Evolutionary conservation across 2,329 filamentous ascomycete genomes (phyloP), one percentile per base, ranked within the genome.

Genomic region (Aspergillus pseudoterreus): DNA sequence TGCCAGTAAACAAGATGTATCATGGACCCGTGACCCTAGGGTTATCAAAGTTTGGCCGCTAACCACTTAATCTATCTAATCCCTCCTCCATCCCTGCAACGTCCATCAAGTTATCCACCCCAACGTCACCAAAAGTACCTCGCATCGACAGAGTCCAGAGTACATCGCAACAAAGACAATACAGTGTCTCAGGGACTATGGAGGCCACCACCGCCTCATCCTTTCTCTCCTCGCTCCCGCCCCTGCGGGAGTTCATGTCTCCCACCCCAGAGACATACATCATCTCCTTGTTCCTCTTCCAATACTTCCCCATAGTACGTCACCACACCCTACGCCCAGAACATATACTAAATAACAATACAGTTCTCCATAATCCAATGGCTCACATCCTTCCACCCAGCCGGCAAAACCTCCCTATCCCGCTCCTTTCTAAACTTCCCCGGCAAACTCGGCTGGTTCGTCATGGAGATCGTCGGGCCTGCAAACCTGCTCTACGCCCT

Each of bases 381-480:
- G 86, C 53, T 85, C 50, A 74, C 80, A n/a, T 80, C 83, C 50
- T 96, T 83, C 81, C 94, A 96, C 70, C 89, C 89, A 46, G 90
- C 92, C 77, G 94, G 94, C 69, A 97, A 97, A 74, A 96, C 92
- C 2, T 95, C 90, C 3, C 80, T 84, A 15, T 56, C 63, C 21
- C 61, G 57, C 45, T 91, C 87, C 62, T 75, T 75, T 11, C 77
- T 94, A 67, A 99, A 99, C 73, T 71, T 97, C n/a, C 89, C 92
- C 1, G 94, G 94, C 55, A 89, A 88, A 62, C 76, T 90, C 57
- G 91, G 84, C 52, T 99, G 94, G 94, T 80, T 88, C 50, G 82
- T 85, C 2, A 96, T 96, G 90, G 94, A 99, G 71, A 75, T 82
- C 12, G 85, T 88, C 0, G 90, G 90, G 14, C 86, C 91, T 64